Conservation (phyloP, 2,329 filamentous ascomycete genomes). For the Aspergillus uvarum region DNA sequence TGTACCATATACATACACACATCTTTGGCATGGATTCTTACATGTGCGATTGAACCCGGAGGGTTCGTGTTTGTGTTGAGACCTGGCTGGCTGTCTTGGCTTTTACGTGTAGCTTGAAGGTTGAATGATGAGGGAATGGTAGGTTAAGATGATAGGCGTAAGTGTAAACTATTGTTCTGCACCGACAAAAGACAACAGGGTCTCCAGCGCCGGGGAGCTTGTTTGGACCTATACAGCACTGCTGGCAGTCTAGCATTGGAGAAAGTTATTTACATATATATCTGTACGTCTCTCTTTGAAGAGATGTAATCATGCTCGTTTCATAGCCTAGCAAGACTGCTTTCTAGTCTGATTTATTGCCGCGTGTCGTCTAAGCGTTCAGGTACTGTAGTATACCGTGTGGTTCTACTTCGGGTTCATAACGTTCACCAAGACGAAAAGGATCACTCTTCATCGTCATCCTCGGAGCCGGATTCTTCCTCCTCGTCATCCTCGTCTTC, state of each 20-base stretch:
- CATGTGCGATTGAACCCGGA: background rate
- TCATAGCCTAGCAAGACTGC: background rate
- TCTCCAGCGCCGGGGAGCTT: too few species aligned
- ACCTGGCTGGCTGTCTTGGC: background rate
- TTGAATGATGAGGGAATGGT: too few species aligned
- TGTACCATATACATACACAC: constrained; percentile 16
- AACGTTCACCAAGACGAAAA: background rate
- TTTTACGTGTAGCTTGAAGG: too few species aligned
- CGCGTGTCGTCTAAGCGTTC: background rate
- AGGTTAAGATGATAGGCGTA: too few species aligned
- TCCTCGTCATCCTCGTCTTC: constrained; percentile 54
- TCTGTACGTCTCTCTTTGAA: too few species aligned
- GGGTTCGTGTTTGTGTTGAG: background rate
- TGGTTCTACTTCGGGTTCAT: background rate
- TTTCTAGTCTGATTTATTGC: background rate
- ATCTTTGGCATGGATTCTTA: background rate
- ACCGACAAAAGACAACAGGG: too few species aligned
- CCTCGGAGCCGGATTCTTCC: constrained; percentile 27
- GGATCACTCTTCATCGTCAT: constrained; percentile 33
- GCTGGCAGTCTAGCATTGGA: too few species aligned
- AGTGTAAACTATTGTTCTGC: too few species aligned
- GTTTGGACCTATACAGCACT: too few species aligned
- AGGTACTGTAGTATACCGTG: background rate
- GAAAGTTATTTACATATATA: too few species aligned
- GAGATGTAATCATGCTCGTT: too few species aligned